Evolutionary conservation across 495 filamentous ascomycete genomes (phyloP).

Genomic region (Chlorociboria aeruginascens): DNA sequence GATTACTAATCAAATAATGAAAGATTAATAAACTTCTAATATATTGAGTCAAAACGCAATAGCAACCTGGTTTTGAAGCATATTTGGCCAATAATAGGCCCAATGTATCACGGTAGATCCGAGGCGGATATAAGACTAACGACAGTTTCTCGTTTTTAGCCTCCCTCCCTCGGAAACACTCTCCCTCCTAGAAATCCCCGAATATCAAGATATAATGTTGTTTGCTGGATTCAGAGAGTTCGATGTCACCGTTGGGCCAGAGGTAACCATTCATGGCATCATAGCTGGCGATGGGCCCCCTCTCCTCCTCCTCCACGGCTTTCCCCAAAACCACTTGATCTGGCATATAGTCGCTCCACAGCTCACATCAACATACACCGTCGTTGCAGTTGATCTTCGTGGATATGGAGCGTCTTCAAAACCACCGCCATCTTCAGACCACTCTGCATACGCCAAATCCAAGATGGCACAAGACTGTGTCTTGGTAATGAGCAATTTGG

Average conservation of each 20-base stretch:
- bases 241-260: conserved; percentile 9
- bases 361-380: conserved; percentile 20
- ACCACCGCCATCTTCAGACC: conserved; percentile 11
- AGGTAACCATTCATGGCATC: conserved; percentile 23
- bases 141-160: too few relatives aligned
- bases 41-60: too few relatives aligned
- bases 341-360: conserved; percentile 25
- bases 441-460: conserved; percentile 23
- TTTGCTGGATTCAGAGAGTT: conserved; percentile 14
- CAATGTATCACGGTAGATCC: too few relatives aligned
- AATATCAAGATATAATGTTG: background rate
- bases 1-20: too few relatives aligned
- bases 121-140: too few relatives aligned
- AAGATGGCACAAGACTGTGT: conserved; percentile 26
- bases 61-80: too few relatives aligned
- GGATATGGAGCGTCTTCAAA: conserved; percentile 31
- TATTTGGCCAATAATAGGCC: too few relatives aligned
- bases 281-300: conserved; percentile 19
- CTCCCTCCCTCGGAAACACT: too few relatives aligned
- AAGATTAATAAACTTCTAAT: too few relatives aligned
- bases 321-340: conserved; percentile 26
- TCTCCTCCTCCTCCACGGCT: conserved; percentile 31
- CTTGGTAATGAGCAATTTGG: conserved; percentile 22
- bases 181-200: background rate
- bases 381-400: conserved; percentile 27